Evolutionary conservation across 148 eudicot species (phyloP), one percentile per base, ranked within the genome.

Genomic region (Silene uniflora): DNA sequence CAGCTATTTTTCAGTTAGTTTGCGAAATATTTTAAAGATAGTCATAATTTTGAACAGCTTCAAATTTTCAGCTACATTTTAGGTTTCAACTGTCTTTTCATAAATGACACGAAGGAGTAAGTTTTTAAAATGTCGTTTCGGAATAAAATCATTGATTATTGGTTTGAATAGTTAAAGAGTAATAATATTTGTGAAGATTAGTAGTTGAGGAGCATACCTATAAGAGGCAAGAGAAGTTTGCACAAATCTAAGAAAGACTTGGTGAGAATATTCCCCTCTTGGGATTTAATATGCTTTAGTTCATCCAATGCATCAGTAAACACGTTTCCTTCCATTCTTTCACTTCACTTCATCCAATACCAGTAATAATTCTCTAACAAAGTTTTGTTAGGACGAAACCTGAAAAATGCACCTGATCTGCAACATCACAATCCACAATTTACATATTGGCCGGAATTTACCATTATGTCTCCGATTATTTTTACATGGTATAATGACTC

Each of bases 241-340:
- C 97, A 92, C 56, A 87, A 88, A 55, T 92, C 94, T 81, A 92
- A 77, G 77, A 92, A 92, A 71, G 91, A 89, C 84, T 80, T 90
- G 10, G 94, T 80, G 47, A 85, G 89, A 79, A 89, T 88, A 62
- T 67, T 76, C 73, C 94, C 94, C 67, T 87, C 85, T 80, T 92
- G 90, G 42, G 92, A 83, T 76, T 84, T 92, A 29, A 90, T 84
- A 79, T 82, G 83, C 71, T 90, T 87, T 83, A 88, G 78, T 76
- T 86, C 91, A 65, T 88, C 94, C 60, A 88, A 29, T 19, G 94
- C 97, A 25, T 85, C 90, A 74, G 82, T 71, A 55, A 92, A 88
- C 65, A 86, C 85, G 25, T 86, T 88, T 52, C 17, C 91, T 77
- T 87, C 94, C 97, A 90, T 90, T 71, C 59, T 29, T 62, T 54